These are phyloP conservation scores for Phytophthora idaei DNA, from an alignment of 352 stramenopile genomes.

Conservation along the genomic window DNA sequence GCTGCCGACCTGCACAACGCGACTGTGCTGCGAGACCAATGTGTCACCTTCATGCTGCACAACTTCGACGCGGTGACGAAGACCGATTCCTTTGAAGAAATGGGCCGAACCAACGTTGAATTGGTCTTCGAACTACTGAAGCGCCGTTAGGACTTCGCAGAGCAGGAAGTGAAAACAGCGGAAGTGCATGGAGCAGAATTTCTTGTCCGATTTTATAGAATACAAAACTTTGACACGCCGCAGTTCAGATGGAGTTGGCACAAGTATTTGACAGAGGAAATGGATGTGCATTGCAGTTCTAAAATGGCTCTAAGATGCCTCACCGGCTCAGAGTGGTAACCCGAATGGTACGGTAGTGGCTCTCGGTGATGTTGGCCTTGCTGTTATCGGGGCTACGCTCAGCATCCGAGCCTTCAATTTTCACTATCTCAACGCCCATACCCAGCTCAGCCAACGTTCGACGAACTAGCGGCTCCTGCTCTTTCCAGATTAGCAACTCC, in stretches of 20 bases:
- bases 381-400: not conserved
- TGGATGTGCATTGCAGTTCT: constrained; percentile 3
- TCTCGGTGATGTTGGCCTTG: constrained; percentile 4
- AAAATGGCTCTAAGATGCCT: constrained; percentile 10
- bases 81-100: constrained; percentile 97
- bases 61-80: constrained; percentile 98
- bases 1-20: constrained; percentile 96
- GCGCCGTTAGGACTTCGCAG: constrained; percentile 47
- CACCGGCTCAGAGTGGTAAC: constrained; percentile 19
- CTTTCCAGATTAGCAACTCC: constrained; percentile 62
- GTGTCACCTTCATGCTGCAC: constrained; percentile 96
- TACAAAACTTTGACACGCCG: not conserved
- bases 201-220: constrained; percentile 6
- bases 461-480: constrained; percentile 43
- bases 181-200: not conserved
- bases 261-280: no score
- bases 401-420: constrained; percentile 6
- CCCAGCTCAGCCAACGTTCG: constrained; percentile 41
- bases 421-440: constrained; percentile 33
- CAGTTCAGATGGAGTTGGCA: no score
- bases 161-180: not conserved
- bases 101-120: constrained; percentile 98
- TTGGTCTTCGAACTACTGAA: constrained; percentile 97
- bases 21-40: constrained; percentile 92
- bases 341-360: constrained; percentile 43